Percentiles rank a stretch among this genome's conserved stretches.
These are phyloP conservation scores for Cynara cardunculus DNA, from an alignment of 129 eudicot species.

Conservation along the genomic window DNA sequence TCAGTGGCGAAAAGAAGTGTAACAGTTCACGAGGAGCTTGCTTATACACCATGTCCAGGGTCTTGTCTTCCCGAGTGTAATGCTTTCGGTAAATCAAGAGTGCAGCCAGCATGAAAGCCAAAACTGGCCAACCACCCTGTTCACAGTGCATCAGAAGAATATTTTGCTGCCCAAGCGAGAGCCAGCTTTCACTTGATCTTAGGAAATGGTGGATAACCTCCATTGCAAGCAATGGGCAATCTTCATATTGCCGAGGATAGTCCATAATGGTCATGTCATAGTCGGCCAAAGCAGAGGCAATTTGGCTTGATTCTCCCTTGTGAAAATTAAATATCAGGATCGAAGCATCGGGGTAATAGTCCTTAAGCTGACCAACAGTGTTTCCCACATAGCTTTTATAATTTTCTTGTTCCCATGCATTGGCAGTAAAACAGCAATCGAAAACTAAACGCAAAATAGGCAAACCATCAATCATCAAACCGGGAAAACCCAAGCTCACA, in stretches of 20 bases:
- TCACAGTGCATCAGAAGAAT: slow-evolving; percentile 87
- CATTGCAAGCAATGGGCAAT: slow-evolving; percentile 71
- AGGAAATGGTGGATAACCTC: slow-evolving; percentile 81
- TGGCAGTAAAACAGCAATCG: slow-evolving; percentile 65
- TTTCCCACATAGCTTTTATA: slow-evolving; percentile 57
- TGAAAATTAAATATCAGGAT: slow-evolving; percentile 62
- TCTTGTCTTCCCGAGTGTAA: slow-evolving; percentile 63
- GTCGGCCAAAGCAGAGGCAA: slow-evolving; percentile 51
- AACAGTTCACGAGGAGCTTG: slow-evolving; percentile 82
- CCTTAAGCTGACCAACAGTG: slow-evolving; percentile 54
- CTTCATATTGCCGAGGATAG: slow-evolving; percentile 76
- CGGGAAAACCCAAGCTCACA: background rate
- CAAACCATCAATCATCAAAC: slow-evolving; percentile 10
- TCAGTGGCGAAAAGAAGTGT: slow-evolving; percentile 56
- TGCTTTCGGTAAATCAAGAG: slow-evolving; percentile 60
- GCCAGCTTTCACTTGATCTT: slow-evolving; percentile 85
- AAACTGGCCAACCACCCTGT: slow-evolving; percentile 84
- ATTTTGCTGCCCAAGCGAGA: slow-evolving; percentile 70
- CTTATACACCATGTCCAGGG: slow-evolving; percentile 74
- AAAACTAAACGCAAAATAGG: slow-evolving; percentile 41
- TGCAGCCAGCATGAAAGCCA: slow-evolving; percentile 86
- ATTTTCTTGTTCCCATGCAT: slow-evolving; percentile 55
- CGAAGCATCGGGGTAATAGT: slow-evolving; percentile 64
- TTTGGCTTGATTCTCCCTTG: slow-evolving; percentile 48
- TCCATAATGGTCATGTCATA: slow-evolving; percentile 83